Conservation (phyloP, 768 basidiomycete species). For the Pleurotus eryngii region DNA sequence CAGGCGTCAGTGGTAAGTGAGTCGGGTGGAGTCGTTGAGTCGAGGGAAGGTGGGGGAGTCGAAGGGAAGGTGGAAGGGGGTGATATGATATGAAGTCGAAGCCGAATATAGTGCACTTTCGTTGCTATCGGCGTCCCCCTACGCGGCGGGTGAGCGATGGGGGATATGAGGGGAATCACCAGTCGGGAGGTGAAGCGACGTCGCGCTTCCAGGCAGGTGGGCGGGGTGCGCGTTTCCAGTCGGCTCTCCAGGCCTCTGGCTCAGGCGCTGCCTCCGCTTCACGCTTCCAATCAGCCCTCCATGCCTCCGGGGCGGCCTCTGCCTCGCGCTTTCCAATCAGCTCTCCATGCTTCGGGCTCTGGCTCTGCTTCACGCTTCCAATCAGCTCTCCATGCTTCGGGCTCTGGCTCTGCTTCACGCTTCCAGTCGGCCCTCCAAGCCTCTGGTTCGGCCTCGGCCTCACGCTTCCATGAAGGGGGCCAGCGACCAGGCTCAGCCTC, state of each 20-base stretch:
- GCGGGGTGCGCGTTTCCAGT: background rate
- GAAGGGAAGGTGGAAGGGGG: background rate
- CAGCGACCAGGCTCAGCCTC: background rate
- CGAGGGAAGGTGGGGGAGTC: background rate
- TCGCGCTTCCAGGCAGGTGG: background rate
- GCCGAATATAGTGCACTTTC: background rate
- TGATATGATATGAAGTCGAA: background rate
- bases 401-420: background rate
- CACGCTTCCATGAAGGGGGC: conserved; percentile 1
- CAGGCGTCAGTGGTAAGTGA: too few species aligned
- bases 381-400: background rate
- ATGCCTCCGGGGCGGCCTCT: background rate
- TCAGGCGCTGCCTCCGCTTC: background rate
- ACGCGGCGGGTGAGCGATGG: background rate
- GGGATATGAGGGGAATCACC: background rate
- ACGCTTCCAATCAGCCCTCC: background rate
- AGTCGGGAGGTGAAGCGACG: background rate
- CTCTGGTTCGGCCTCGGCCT: conserved; percentile 1
- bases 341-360: background rate
- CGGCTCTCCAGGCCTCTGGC: background rate
- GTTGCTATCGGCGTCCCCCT: background rate
- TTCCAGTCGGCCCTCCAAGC: background rate
- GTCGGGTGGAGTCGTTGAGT: background rate
- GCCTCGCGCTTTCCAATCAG: background rate
- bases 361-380: background rate